Evolutionary conservation across 495 filamentous ascomycete genomes (phyloP), one percentile per base, ranked within the genome.

Genomic region (Aspergillus avenaceus): DNA sequence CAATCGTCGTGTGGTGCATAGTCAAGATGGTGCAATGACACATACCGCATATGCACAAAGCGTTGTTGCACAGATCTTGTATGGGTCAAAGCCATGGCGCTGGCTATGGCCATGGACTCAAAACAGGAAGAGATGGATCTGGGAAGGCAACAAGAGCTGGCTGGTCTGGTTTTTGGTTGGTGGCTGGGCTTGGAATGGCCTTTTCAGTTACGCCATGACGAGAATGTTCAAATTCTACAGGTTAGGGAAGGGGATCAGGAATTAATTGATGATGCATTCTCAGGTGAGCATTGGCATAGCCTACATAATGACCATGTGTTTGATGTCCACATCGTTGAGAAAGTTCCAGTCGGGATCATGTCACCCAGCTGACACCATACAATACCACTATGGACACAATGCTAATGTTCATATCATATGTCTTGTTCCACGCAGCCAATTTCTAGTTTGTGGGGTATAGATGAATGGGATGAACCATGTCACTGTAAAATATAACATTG

Each of bases 11-110:
- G 68, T 80, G 37, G 71, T 50, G 29, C 78, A 85, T 62, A 81
- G 77, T 47, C 83, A 85, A 60, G 63, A 77, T 23, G 70, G 70
- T 22, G 78, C 75, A 0, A 81, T 84, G 76, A 52, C 69, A 4
- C 66, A 71, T 41, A 63, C 70, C 5, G 55, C 50, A 18, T 87
- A 85, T 68, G 84, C 84, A 1, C 60, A 62, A 32, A 74, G 73
- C 23, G 80, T 84, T 5, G 84, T 86, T 2, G 52, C 50, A 8
- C 72, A 82, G 47, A 70, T 84, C 13, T 56, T 84, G 48, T 70
- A 71, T 52, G 70, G 71, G 13, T 64, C 70, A 40, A 65, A 66
- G 14, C 66, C 63, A 21, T 73, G 71, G 58, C 67, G 72, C 27
- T 77, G 67, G 73, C 41, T 77, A n/a, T 78, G 72, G 71, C 67